phyloP scores from a whole-genome alignment of 768 basidiomycete genomes.

The Mycena haematopus region DNA sequence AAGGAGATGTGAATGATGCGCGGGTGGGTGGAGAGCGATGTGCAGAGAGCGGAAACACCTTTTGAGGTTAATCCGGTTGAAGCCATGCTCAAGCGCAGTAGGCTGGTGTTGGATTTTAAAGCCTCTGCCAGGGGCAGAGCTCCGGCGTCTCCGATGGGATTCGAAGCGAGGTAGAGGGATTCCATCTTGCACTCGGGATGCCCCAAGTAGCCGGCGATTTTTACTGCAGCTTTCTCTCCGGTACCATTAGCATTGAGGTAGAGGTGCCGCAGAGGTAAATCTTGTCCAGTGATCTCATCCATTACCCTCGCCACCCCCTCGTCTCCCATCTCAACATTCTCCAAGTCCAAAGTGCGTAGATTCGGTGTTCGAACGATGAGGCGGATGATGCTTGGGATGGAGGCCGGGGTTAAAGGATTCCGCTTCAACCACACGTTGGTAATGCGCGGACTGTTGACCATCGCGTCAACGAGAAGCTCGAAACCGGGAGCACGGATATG shows the following conservation, averaged over 20 bases:
- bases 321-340: constrained; percentile 28
- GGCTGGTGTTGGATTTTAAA: constrained; percentile 15
- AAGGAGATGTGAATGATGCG: constrained; percentile 19
- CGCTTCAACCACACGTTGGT: constrained; percentile 30
- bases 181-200: constrained; percentile 23
- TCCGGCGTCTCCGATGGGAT: constrained; percentile 29
- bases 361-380: constrained; percentile 26
- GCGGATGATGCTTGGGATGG: constrained; percentile 19
- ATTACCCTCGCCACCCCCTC: constrained; percentile 20
- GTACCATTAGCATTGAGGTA: constrained; percentile 28
- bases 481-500: constrained; percentile 21
- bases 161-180: constrained; percentile 21
- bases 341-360: constrained; percentile 29
- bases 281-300: constrained; percentile 14
- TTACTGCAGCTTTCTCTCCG: constrained; percentile 20
- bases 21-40: constrained; percentile 21
- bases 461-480: constrained; percentile 28
- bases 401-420: constrained; percentile 26
- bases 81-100: constrained; percentile 21
- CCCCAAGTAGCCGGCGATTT: constrained; percentile 22
- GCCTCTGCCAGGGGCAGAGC: constrained; percentile 18
- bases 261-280: constrained; percentile 22
- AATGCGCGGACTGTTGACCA: constrained; percentile 24
- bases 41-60: constrained; percentile 15
- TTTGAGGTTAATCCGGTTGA: constrained; percentile 23